Percentiles rank a stretch among this genome's conserved stretches.
phyloP scores from a whole-genome alignment of 2,329 filamentous ascomycete species.

The Phialocephala subalpina region DNA sequence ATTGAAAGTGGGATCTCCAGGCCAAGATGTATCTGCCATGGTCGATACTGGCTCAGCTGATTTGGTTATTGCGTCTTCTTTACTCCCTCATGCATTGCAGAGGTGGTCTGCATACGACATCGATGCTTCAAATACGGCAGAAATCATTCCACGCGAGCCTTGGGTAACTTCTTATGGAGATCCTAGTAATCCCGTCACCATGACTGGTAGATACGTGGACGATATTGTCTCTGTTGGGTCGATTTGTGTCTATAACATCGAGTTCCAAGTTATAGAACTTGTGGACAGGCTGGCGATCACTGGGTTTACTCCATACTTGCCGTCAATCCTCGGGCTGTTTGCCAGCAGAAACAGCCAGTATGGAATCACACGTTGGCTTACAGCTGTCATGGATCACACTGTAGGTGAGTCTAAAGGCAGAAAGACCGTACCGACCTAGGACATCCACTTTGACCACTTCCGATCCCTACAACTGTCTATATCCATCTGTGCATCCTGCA shows the following conservation, averaged over 20 bases:
- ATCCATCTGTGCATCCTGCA: too few relatives aligned
- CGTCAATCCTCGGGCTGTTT: not conserved
- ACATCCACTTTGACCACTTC: too few relatives aligned
- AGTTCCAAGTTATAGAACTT: not conserved
- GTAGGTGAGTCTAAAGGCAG: not conserved
- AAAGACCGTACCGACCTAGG: too few relatives aligned
- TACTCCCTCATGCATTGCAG: not conserved
- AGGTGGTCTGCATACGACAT: not conserved
- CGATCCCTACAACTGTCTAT: too few relatives aligned
- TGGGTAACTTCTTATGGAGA: not conserved
- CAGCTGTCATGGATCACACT: not conserved
- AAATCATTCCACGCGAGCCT: not conserved
- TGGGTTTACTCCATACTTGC: too few relatives aligned
- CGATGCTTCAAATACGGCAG: not conserved
- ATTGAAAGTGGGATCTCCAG: not conserved
- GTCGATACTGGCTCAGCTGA: not conserved
- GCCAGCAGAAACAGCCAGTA: not conserved
- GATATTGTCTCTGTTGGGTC: not conserved
- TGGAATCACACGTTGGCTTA: not conserved
- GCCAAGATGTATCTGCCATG: not conserved
- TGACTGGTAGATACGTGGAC: not conserved
- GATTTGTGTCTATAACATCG: not conserved
- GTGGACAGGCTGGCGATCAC: too few relatives aligned
- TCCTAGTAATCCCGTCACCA: not conserved
- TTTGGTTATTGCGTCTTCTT: not conserved